Evolutionary conservation across 768 basidiomycete genomes (phyloP).

Genomic region (Udeniomyces megalosporus): DNA sequence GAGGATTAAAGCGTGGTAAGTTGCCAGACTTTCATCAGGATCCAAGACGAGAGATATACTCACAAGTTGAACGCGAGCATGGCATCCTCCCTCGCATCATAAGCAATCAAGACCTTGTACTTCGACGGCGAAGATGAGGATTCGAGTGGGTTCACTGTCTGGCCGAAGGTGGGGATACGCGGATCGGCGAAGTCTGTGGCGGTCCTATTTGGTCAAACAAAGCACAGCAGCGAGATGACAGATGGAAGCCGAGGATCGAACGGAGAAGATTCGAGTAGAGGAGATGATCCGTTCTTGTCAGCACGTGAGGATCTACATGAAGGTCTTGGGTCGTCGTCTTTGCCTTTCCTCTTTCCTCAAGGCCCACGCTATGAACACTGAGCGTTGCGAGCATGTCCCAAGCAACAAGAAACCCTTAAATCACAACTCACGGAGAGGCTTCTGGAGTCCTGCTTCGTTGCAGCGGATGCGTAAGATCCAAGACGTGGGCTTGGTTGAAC

Average conservation of each 20-base stretch:
- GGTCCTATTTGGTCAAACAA: background rate
- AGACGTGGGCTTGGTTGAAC: background rate
- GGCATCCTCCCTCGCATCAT: background rate
- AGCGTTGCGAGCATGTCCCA: background rate
- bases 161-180: conserved; percentile 7
- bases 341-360: too few relatives aligned
- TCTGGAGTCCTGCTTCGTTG: background rate
- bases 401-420: background rate
- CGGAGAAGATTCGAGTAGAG: background rate
- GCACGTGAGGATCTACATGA: too few relatives aligned
- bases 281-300: too few relatives aligned
- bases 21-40: background rate
- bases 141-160: background rate
- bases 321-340: too few relatives aligned
- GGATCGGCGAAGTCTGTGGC: conserved; percentile 5
- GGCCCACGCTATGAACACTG: background rate
- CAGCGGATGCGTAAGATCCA: conserved; percentile 3
- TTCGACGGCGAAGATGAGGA: background rate
- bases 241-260: too few relatives aligned
- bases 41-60: background rate
- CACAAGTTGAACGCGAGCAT: background rate
- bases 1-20: background rate
- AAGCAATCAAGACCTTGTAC: too few relatives aligned
- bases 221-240: background rate
- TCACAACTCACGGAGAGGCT: background rate